A percentile compares a stretch with the other conserved stretches of the same genome.
These are phyloP conservation scores for Tuber indicum DNA, from an alignment of 495 filamentous ascomycete species.

Conservation along the genomic window DNA sequence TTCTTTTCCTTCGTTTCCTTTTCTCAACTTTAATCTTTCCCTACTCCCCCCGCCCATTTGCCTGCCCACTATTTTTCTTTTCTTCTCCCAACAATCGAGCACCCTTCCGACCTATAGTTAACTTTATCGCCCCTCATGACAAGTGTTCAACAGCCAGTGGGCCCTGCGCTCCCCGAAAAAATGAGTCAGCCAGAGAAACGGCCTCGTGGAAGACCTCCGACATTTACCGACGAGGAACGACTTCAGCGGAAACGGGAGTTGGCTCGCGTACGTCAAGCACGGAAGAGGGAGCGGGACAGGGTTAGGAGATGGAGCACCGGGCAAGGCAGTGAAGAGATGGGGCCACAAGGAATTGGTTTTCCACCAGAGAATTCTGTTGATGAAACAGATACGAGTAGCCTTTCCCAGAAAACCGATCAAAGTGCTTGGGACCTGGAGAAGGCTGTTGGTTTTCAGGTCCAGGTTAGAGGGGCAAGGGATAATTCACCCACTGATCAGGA, in stretches of 20 bases:
- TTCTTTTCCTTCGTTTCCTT: not conserved
- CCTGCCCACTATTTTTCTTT: not conserved
- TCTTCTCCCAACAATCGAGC: not conserved
- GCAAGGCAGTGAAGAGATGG: constrained; percentile 15
- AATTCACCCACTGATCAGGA: not conserved
- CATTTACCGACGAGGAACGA: constrained; percentile 35
- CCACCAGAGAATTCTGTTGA: not conserved
- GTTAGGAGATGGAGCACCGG: constrained; percentile 32
- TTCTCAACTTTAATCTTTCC: not conserved
- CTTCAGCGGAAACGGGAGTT: constrained; percentile 35
- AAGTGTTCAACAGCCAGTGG: not conserved
- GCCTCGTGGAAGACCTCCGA: constrained; percentile 36
- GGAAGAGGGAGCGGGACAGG: constrained; percentile 31
- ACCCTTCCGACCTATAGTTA: not conserved
- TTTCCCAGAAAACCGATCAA: not conserved
- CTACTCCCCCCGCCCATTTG: not conserved
- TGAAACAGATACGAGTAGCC: not conserved
- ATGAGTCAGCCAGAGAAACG: constrained; percentile 23
- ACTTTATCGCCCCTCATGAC: not conserved
- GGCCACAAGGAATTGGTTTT: not conserved
- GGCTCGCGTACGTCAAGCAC: constrained; percentile 33
- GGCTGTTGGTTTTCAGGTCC: not conserved
- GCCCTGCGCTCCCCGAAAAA: not conserved
- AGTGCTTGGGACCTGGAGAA: not conserved
- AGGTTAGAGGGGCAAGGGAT: not conserved